Evolutionary conservation across 2,329 filamentous ascomycete genomes (phyloP), one percentile per base, ranked within the genome.

Genomic region (Chalaropsis thielavioides): DNA sequence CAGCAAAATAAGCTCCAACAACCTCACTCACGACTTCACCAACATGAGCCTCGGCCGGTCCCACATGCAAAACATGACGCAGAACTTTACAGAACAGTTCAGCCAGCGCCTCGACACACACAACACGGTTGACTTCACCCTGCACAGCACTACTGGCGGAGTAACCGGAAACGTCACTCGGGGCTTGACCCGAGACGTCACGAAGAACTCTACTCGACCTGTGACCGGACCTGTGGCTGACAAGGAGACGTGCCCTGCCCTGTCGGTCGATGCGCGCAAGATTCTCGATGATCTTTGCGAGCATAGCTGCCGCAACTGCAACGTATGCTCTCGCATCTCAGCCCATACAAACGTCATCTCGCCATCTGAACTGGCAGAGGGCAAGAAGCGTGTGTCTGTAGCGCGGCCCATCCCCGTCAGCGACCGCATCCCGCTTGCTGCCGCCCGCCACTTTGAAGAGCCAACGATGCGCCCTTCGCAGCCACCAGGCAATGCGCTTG

Each of bases 401-500:
- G 75, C 83, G 38, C 84, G 83, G 38, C 87, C 87, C 1, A 79
- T 86, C 54, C 84, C 86, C 15, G 83, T 88, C 64, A 86, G 84
- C 0, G 81, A 85, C 72, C 83, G 73, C 74, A 60, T 68, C 66
- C 61, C 54, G 5, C 24, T 61, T 56, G 56, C 66, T 24, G 63
- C 70, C 8, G 68, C 70, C 24, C 60, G 43, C 17, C 51, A 62
- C 51, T 64, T 67, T 40, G 80, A 82, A 49, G 79, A 83, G 61
- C 75, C 76, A 1, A 86, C 83, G 1, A 77, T 86, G 70, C 85
- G 87, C 4, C 85, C 87, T 5, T 80, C 86, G 0, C 86, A 89
- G 71, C 77, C 83, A 1, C 90, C 90, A 0, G 84, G 82, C 3
- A 75, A 86, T 54, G 90, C 90, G 10, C 82, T 96, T 27, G 87